phyloP scores from a whole-genome alignment of 2,329 filamentous ascomycete genomes.

The Ophiocordyceps sinensis region DNA sequence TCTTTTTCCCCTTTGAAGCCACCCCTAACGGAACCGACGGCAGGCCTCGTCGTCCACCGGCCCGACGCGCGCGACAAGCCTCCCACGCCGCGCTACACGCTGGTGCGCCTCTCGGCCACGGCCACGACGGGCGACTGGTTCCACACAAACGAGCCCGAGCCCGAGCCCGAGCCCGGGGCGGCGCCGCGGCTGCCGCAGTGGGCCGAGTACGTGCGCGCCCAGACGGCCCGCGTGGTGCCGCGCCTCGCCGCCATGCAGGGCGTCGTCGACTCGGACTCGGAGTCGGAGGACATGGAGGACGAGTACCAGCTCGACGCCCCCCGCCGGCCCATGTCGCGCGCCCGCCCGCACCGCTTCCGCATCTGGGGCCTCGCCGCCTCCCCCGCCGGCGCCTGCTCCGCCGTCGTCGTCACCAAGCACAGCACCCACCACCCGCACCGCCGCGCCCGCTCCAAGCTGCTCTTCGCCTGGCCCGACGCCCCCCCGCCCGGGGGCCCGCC shows the following conservation, averaged over 20 bases:
- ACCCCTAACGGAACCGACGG: not conserved
- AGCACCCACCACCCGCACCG: slow-evolving; percentile 34
- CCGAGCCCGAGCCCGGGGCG: slow-evolving; percentile 12
- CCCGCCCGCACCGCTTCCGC: slow-evolving; percentile 34
- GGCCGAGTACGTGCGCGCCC: slow-evolving; percentile 30
- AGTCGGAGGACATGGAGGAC: slow-evolving; percentile 10
- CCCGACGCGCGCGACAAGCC: slow-evolving; percentile 10
- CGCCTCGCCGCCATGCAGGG: slow-evolving; percentile 27
- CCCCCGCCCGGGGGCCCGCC: not conserved
- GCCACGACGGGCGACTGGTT: slow-evolving; percentile 36
- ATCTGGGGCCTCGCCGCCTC: slow-evolving; percentile 39
- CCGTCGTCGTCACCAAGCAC: slow-evolving; percentile 33
- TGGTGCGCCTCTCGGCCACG: slow-evolving; percentile 38
- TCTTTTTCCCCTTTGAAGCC: no score
- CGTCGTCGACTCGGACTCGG: slow-evolving; percentile 13
- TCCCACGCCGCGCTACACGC: slow-evolving; percentile 31
- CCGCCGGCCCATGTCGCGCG: slow-evolving; percentile 18
- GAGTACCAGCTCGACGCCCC: slow-evolving; percentile 9
- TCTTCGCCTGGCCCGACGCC: slow-evolving; percentile 19
- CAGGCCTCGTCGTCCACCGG: slow-evolving; percentile 32
- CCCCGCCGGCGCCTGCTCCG: slow-evolving; percentile 35
- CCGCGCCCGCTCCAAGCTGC: slow-evolving; percentile 18
- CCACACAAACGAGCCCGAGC: slow-evolving; percentile 29
- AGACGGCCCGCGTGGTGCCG: slow-evolving; percentile 28
- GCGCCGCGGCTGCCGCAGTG: slow-evolving; percentile 23